Conservation (phyloP, 1,284 basidiomycete genomes). For the Microbotryum lychnidis-dioicae region DNA sequence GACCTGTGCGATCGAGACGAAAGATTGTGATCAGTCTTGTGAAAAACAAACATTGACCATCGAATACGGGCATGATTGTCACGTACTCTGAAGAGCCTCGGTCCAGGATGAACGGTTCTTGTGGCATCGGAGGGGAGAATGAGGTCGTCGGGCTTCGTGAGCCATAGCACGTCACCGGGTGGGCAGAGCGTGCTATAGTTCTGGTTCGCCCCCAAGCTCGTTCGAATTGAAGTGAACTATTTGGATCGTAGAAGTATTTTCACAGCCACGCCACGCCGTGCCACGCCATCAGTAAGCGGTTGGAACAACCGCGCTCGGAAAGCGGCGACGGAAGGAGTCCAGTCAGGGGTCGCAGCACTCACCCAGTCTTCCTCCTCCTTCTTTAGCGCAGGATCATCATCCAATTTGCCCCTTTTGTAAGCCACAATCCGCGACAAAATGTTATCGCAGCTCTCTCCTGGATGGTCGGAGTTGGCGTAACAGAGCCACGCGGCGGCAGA, state of each 20-base stretch:
- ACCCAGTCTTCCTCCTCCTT: constrained; percentile 24
- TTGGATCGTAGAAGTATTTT: neutral
- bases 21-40: too few relatives aligned
- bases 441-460: constrained; percentile 8
- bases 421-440: constrained; percentile 16
- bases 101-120: constrained; percentile 48
- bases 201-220: constrained; percentile 79
- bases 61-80: constrained; percentile 2
- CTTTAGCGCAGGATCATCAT: constrained; percentile 1
- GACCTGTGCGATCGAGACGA: too few relatives aligned
- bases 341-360: neutral
- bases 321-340: constrained; percentile 45
- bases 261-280: neutral
- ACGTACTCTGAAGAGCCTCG: neutral
- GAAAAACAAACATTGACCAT: too few relatives aligned
- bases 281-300: constrained; percentile 27
- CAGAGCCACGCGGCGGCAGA: constrained; percentile 69
- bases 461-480: constrained; percentile 50
- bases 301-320: constrained; percentile 32
- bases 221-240: constrained; percentile 65
- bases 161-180: constrained; percentile 64
- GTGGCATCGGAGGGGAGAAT: constrained; percentile 61
- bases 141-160: constrained; percentile 31
- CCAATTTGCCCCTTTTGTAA: constrained; percentile 3
- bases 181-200: constrained; percentile 63